Evolutionary conservation across 1,284 basidiomycete genomes (phyloP).

Genomic region (Lignosus rhinocerotis): DNA sequence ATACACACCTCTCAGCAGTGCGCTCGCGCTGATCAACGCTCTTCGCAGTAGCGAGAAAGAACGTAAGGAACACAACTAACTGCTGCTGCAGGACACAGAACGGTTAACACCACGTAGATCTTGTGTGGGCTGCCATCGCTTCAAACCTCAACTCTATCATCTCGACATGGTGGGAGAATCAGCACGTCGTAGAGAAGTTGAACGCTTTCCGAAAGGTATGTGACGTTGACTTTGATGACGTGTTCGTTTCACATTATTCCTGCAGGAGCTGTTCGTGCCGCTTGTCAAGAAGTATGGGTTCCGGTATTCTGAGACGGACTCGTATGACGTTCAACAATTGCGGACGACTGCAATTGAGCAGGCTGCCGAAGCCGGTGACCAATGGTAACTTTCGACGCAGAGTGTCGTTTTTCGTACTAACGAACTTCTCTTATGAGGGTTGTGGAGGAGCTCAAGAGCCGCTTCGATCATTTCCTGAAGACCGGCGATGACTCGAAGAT

Average conservation of each 20-base stretch:
- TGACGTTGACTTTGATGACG: neutral
- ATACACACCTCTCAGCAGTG: conserved; percentile 74
- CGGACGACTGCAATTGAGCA: conserved; percentile 77
- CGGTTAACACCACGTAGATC: conserved; percentile 42
- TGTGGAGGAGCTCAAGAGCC: conserved; percentile 68
- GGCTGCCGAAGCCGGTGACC: conserved; percentile 65
- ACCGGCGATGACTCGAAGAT: conserved; percentile 81
- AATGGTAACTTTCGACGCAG: conserved; percentile 39
- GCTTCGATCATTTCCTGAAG: conserved; percentile 75
- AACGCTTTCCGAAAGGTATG: conserved; percentile 63
- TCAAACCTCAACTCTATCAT: conserved; percentile 56
- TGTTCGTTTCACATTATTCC: neutral
- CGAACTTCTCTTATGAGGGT: conserved; percentile 47
- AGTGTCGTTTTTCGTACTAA: neutral
- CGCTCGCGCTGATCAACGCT: conserved; percentile 70
- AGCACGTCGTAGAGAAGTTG: conserved; percentile 59
- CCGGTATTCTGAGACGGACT: conserved; percentile 71
- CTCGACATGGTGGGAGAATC: conserved; percentile 88
- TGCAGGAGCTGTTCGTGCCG: conserved; percentile 74
- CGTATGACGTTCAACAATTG: conserved; percentile 72
- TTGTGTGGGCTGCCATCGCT: conserved; percentile 74
- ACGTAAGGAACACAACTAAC: conserved; percentile 47
- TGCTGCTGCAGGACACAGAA: neutral
- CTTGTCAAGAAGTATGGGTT: conserved; percentile 82
- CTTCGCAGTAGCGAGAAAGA: conserved; percentile 74